Conservation (phyloP, 2,329 filamentous ascomycete genomes). For the Colletotrichum tofieldiae region DNA sequence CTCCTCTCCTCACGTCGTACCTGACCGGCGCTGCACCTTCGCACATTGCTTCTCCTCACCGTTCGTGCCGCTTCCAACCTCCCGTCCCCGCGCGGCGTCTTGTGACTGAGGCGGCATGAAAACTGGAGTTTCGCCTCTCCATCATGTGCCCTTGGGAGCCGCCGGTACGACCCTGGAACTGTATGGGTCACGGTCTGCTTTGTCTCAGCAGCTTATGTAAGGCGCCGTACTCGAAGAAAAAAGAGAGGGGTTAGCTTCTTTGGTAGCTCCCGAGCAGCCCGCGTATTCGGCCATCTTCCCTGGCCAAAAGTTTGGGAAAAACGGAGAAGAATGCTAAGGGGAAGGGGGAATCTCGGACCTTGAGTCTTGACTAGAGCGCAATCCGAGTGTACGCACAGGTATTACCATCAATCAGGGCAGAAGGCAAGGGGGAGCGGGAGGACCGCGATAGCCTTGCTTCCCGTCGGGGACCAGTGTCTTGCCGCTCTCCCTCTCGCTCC, state of each 20-base stretch:
- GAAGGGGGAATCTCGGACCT: neutral
- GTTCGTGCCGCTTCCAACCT: neutral
- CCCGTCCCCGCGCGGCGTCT: constrained; percentile 1
- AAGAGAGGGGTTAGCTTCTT: constrained; percentile 2
- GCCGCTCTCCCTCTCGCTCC: constrained; percentile 9
- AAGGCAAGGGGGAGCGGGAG: constrained; percentile 6
- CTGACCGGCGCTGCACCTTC: neutral
- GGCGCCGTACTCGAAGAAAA: neutral
- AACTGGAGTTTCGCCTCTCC: neutral
- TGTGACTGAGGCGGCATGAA: neutral
- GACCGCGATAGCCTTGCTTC: constrained; percentile 8
- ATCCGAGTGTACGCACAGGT: neutral
- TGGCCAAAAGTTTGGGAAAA: constrained; percentile 1
- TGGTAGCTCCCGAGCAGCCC: constrained; percentile 12
- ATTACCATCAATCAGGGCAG: neutral
- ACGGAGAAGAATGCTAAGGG: neutral
- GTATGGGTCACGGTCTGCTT: neutral
- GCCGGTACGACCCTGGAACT: neutral
- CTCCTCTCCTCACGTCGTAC: constrained; percentile 3
- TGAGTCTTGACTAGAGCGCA: neutral
- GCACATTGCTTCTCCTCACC: neutral
- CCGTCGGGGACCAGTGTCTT: constrained; percentile 7
- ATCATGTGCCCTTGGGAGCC: neutral
- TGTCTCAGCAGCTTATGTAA: constrained; percentile 1
- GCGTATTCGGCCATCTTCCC: constrained; percentile 14